phyloP scores from a whole-genome alignment of 805 yeast species.

The Spathaspora girioi region DNA sequence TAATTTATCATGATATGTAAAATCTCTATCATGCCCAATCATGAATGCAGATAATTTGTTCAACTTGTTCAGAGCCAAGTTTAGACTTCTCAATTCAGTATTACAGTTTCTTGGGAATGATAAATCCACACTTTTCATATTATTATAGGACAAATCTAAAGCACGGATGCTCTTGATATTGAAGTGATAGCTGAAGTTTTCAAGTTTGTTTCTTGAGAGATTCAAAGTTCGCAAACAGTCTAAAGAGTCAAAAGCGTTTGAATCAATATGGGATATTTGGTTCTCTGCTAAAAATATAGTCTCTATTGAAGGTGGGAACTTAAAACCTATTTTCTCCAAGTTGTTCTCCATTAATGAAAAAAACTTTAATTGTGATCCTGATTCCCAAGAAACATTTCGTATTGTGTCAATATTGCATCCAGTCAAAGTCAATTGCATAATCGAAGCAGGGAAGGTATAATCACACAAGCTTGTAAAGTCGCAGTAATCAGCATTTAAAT shows the following conservation, averaged over 20 bases:
- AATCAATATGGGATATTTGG: constrained; percentile 5
- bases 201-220: constrained; percentile 12
- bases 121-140: constrained; percentile 4
- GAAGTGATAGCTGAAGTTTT: constrained; percentile 4
- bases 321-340: background rate
- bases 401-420: constrained; percentile 14
- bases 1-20: constrained; percentile 7
- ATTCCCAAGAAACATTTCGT: constrained; percentile 9
- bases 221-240: constrained; percentile 8
- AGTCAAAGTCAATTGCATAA: constrained; percentile 14
- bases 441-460: constrained; percentile 7
- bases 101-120: constrained; percentile 4
- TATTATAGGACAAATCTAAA: constrained; percentile 14
- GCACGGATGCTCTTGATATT: constrained; percentile 3
- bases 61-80: constrained; percentile 13
- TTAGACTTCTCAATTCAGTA: constrained; percentile 9
- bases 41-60: constrained; percentile 5
- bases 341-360: constrained; percentile 14
- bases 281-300: constrained; percentile 10
- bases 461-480: constrained; percentile 6
- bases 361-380: constrained; percentile 5
- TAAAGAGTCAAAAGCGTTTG: constrained; percentile 6
- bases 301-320: constrained; percentile 9
- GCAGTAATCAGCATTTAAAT: constrained; percentile 17
- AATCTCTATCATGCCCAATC: constrained; percentile 10